Conservation (phyloP, 352 stramenopile genomes). For the Phytophthora ramorum region DNA sequence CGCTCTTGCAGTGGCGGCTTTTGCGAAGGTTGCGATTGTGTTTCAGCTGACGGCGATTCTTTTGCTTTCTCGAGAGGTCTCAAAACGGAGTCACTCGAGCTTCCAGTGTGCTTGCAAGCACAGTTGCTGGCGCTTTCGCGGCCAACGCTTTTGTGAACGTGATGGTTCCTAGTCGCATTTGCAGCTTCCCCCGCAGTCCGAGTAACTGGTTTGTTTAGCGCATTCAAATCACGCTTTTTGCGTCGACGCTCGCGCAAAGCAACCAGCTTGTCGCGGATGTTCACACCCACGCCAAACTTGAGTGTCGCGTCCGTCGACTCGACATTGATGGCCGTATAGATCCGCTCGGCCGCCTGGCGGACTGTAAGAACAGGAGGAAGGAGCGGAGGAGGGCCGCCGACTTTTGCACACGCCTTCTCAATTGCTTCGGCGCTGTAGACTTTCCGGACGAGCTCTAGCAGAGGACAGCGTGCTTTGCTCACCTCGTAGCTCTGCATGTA, state of each 20-base stretch:
- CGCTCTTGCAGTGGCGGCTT: constrained; percentile 15
- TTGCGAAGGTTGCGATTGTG: not conserved
- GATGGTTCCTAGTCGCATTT: not conserved
- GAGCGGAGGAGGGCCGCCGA: constrained; percentile 1
- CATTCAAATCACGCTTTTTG: not conserved
- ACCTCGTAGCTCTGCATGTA: constrained; percentile 44
- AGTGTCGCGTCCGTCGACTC: constrained; percentile 29
- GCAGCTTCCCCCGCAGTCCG: too few relatives aligned
- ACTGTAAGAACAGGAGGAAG: constrained; percentile 16
- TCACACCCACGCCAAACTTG: constrained; percentile 38
- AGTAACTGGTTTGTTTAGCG: not conserved
- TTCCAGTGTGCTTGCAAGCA: not conserved
- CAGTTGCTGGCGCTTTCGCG: not conserved
- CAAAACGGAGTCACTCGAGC: not conserved
- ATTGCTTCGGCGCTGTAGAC: constrained; percentile 34
- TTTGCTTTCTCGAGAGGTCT: not conserved
- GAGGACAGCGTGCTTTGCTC: constrained; percentile 22
- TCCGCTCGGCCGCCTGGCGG: constrained; percentile 27
- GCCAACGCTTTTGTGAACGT: not conserved
- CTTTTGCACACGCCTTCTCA: constrained; percentile 23
- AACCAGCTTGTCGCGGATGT: constrained; percentile 29
- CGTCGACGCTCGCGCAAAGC: constrained; percentile 29
- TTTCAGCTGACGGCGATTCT: not conserved
- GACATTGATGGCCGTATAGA: constrained; percentile 39
- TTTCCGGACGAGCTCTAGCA: constrained; percentile 35